Evolutionary conservation across 768 basidiomycete genomes (phyloP), one percentile per base, ranked within the genome.

Genomic region (Astraeus odoratus): DNA sequence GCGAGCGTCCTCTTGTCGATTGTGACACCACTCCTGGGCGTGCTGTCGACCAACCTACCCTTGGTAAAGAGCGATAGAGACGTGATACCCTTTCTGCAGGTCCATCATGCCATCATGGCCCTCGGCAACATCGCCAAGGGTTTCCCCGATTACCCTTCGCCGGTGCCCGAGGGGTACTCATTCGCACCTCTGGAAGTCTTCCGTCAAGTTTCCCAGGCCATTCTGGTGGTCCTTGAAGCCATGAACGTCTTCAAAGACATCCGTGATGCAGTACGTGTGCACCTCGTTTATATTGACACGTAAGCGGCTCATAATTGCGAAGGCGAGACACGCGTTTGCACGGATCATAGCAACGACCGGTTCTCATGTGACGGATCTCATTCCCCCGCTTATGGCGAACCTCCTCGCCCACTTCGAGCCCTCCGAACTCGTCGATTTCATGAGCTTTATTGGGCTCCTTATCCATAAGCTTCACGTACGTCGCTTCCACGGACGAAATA

Each of bases 111-210:
- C 53, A 85, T 97, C 61, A 86, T 95, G 82, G 93, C 95, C 3
- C 72, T 97, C 18, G 95, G 95, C 10, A 91, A 88, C 55, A 79
- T 97, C 44, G 87, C 93, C 27, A 96, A 96, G 67, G 96, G 96
- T 10, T 98, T 97, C 67, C 96, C 96, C 0, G 91, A 92, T 59
- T 85, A 86, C 57, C 86, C 89, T 34, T 78, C 76, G 13, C 75
- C 80, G 1, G 67, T 82, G 1, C 78, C 81, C 0, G 74, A 77
- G 53, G 80, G 78, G 25, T 84, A 83, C 54, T 73, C 80, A 8
- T 67, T 81, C 16, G 86, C 91, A 0, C 80, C 81, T 1, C 63
- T 90, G 43, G 78, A 83, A 41, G 79, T 90, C 12, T 96, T 98
- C 66, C 75, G 78, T 48, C 80, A 88, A 60, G 79, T 89, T 56